These are phyloP conservation scores for Biscogniauxia sp. DNA, from an alignment of 2,329 filamentous ascomycete species.

Conservation along the genomic window DNA sequence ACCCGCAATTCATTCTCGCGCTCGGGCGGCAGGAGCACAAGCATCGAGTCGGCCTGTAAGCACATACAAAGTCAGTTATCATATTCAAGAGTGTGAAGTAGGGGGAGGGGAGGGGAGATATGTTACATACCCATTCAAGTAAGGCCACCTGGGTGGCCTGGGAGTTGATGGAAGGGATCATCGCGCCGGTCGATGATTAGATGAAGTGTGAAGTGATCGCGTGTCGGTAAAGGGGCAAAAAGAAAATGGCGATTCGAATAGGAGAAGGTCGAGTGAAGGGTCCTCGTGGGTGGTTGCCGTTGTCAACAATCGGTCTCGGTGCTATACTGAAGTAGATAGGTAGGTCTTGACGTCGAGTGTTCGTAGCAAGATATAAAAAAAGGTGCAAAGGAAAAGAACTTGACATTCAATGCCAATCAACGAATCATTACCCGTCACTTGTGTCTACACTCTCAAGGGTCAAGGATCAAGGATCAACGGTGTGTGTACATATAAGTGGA, in stretches of 20 bases:
- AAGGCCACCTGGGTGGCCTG: slow-evolving; percentile 24
- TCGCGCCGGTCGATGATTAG: slow-evolving; percentile 16
- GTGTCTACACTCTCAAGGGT: not conserved
- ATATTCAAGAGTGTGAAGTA: slow-evolving; percentile 28
- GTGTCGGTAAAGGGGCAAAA: not conserved
- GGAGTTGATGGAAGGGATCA: slow-evolving; percentile 26
- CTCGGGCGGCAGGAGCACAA: slow-evolving; percentile 20
- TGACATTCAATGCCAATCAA: not conserved
- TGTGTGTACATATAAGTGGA: not conserved
- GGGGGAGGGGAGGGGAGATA: slow-evolving; percentile 22
- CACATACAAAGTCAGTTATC: slow-evolving; percentile 9
- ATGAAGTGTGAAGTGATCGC: slow-evolving; percentile 1
- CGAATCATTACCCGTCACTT: slow-evolving; percentile 12
- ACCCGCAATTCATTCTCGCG: slow-evolving; percentile 42
- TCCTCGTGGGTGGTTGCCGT: not conserved
- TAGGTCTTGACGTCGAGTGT: not conserved
- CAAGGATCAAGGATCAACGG: not conserved
- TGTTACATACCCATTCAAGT: slow-evolving; percentile 29
- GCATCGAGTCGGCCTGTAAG: slow-evolving; percentile 29
- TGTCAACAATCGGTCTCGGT: not conserved
- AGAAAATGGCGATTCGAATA: not conserved
- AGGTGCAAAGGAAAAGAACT: not conserved
- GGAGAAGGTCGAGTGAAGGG: too few species aligned
- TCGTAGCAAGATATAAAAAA: not conserved
- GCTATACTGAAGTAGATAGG: not conserved